Base-by-base conservation (phyloP, 2,329 filamentous ascomycete genomes). In the Penicillium sp. region DNA sequence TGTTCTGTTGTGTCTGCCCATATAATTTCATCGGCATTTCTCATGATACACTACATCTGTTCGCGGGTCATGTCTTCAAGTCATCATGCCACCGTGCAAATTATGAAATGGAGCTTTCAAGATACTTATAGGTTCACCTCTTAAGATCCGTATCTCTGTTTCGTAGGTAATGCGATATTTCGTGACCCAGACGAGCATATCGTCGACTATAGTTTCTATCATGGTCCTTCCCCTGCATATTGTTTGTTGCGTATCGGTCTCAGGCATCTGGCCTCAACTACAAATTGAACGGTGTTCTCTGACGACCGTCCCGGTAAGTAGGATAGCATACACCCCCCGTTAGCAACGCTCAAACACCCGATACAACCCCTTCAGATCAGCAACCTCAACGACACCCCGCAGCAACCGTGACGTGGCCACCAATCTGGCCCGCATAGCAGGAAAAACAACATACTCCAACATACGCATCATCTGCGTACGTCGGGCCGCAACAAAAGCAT, bases 281-380 rank as follows among this genome's bases (percentile, higher is more conserved):
- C 19, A 22, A 22, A 22, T 5, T 22, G 19, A 22, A 22, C 19
- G 19, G 19, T 22, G 19, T n/a, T n/a, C n/a, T n/a, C n/a, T n/a
- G n/a, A n/a, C n/a, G n/a, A n/a, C n/a, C n/a, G n/a, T n/a, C n/a
- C n/a, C n/a, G n/a, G n/a, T n/a, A n/a, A n/a, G n/a, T n/a, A n/a
- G n/a, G n/a, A n/a, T 31, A 13, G 3, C 22, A 43, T 13, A 9
- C 27, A 1, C 25, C 4, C 16, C 14, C 18, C 7, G 16, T 80
- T 69, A 97, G 69, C 93, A 97, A 46, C 93, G 77, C 72, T 99
- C 93, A 76, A 99, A 99, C 2, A 97, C 91, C 38, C 88, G 78
- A 70, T 99, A 99, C 50, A 99, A 67, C 0, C 91, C 90, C 70
- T 95, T 97, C 51, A 97, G 70, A 72, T 95, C 89, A 2, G 93